phyloP scores from a whole-genome alignment of 2,329 filamentous ascomycete genomes.

The Cercospora sp. region DNA sequence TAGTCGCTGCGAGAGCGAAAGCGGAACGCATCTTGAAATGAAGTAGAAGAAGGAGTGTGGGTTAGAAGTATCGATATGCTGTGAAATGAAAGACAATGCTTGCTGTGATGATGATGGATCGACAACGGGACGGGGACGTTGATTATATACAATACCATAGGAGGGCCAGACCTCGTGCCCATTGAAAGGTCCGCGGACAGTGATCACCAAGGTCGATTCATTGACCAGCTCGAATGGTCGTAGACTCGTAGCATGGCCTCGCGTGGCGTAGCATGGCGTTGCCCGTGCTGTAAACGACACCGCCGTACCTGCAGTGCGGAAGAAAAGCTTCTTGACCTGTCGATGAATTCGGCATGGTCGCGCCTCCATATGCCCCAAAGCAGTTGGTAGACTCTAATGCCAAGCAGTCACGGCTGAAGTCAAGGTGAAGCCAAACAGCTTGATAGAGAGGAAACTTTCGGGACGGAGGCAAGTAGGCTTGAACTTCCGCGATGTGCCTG shows the following conservation, averaged over 20 bases:
- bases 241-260: not conserved
- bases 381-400: not conserved
- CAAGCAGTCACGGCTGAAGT: not conserved
- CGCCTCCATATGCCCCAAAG: not conserved
- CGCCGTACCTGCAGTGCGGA: not conserved
- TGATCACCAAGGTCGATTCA: not conserved
- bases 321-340: not conserved
- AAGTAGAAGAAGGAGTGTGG: not conserved
- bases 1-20: not conserved
- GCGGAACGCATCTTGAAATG: not conserved
- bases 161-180: not conserved
- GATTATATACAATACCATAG: not conserved
- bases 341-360: not conserved
- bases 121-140: not conserved
- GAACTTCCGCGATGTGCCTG: not conserved
- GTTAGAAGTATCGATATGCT: not conserved
- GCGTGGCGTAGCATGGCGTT: not conserved
- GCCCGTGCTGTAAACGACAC: conserved; percentile 6
- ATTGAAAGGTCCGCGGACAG: not conserved
- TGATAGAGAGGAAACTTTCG: conserved; percentile 1
- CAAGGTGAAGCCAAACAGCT: not conserved
- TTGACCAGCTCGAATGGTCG: not conserved
- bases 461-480: not conserved
- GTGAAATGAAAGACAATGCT: not conserved
- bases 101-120: not conserved